Evolutionary conservation across 805 yeast genomes (phyloP).

Genomic region (Saccharomyces kudriavzevii): DNA sequence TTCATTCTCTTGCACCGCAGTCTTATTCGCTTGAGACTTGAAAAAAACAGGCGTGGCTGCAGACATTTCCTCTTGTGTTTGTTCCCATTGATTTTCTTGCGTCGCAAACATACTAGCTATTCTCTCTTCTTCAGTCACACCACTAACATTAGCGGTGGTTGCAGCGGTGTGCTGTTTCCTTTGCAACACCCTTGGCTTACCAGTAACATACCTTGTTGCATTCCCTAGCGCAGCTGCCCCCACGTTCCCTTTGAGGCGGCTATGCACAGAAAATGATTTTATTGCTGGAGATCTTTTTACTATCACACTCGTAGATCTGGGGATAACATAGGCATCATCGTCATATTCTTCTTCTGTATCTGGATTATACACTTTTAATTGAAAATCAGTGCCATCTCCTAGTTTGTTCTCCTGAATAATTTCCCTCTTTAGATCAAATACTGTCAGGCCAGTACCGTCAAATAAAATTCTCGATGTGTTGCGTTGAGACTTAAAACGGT

Average conservation of each 20-base stretch:
- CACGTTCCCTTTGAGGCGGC: conserved; percentile 22
- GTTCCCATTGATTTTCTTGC: conserved; percentile 91
- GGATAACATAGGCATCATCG: conserved; percentile 86
- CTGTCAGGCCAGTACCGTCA: conserved; percentile 95
- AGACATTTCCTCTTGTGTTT: conserved; percentile 86
- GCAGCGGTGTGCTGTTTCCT: conserved; percentile 18
- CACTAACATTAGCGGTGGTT: conserved; percentile 30
- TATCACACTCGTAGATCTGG: conserved; percentile 76
- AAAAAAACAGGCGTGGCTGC: conserved; percentile 69
- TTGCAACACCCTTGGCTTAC: conserved; percentile 50
- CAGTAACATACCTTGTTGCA: conserved; percentile 64
- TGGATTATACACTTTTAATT: conserved; percentile 60
- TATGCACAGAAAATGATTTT: conserved; percentile 20
- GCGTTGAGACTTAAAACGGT: conserved; percentile 77
- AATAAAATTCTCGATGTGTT: conserved; percentile 70
- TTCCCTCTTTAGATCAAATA: conserved; percentile 88
- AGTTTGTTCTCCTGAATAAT: conserved; percentile 73
- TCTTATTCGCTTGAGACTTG: conserved; percentile 29
- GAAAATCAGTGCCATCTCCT: conserved; percentile 79
- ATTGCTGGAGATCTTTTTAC: conserved; percentile 73
- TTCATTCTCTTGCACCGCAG: conserved; percentile 37
- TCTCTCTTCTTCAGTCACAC: conserved; percentile 72
- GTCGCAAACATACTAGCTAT: conserved; percentile 86
- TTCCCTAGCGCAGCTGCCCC: conserved; percentile 44
- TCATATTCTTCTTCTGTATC: conserved; percentile 68